A percentile compares a stretch with the other conserved stretches of the same genome.
Conservation (phyloP, 176 grass and related monocot species). For the Areca catechu region DNA sequence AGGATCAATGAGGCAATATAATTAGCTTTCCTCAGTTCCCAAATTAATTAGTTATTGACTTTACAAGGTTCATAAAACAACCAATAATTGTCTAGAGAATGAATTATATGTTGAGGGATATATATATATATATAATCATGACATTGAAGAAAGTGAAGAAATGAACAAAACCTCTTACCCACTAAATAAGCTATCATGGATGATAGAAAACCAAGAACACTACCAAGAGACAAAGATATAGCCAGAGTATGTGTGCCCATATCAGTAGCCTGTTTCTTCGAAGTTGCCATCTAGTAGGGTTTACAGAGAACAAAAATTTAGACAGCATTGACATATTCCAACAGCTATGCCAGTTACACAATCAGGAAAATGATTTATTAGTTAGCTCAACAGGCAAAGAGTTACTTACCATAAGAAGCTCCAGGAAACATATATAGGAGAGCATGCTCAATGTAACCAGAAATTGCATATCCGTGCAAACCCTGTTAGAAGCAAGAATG, state of each 20-base stretch:
- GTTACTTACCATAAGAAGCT: slow-evolving; percentile 82
- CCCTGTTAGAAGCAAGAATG: slow-evolving; percentile 45
- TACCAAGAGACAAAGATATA: slow-evolving; percentile 85
- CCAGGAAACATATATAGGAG: slow-evolving; percentile 96
- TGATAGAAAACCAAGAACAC: slow-evolving; percentile 76
- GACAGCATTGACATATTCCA: not conserved
- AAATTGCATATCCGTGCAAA: slow-evolving; percentile 87
- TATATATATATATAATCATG: no score
- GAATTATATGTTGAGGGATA: no score
- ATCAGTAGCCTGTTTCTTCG: slow-evolving; percentile 42
- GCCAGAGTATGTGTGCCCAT: slow-evolving; percentile 56
- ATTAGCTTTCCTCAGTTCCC: no score
- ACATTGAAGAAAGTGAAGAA: no score
- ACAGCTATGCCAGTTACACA: not conserved
- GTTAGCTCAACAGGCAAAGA: not conserved
- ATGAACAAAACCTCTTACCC: slow-evolving; percentile 31
- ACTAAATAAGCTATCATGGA: slow-evolving; percentile 88
- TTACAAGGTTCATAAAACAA: no score
- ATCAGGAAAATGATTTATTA: slow-evolving; percentile 9
- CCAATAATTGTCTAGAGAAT: no score
- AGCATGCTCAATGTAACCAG: slow-evolving; percentile 95
- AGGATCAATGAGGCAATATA: no score
- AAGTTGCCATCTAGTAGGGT: slow-evolving; percentile 10
- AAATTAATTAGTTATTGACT: no score
- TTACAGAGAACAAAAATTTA: slow-evolving; percentile 7